Base-by-base conservation (phyloP, 2,329 filamentous ascomycete species). In the Pseudogymnoascus sp. region DNA sequence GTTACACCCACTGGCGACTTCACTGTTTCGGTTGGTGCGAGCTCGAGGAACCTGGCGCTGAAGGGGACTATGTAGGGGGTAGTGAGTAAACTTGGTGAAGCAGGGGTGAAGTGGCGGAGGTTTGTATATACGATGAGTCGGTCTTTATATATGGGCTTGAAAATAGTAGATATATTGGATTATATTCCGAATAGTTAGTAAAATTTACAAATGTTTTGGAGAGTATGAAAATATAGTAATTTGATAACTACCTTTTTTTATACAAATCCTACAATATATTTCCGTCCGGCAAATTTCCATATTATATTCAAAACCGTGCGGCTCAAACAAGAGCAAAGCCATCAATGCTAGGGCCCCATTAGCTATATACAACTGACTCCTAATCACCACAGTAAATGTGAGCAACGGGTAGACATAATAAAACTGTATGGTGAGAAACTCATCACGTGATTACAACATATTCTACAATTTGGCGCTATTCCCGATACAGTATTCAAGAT, bases 1-100 rank as follows among this genome's bases (percentile, higher is more conserved):
- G 83, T 91, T 53, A 71, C 74, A 31, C 67, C 67, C 4, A 64
- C 65, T 60, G 67, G 67, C 21, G 66, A 70, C 1, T 74, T 74
- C 67, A 73, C 67, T 6, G 69, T 72, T 11, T 70, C 70, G 66
- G 71, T 74, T 12, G 73, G 73, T 1, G 63, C 69, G 18, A 73
- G 71, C 61, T 72, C 70, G 21, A 70, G 71, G 42, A 69, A 69
- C 46, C 46, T 73, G 56, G 67, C 66, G 8, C 64, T 74, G 53
- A 72, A 67, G 23, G 65, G 65, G 23, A 56, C 50, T 3, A 56
- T 56, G 50, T 56, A 56, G 14, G 50, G 50, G 25, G 25, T 34
- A 84, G 3, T 75, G 68, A 0, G 83, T 89, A 64, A 31, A 42
- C 0, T 59, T 72, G 31, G 64, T 69, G 38, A 67, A 68, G 34